Conservation (phyloP, 2,329 filamentous ascomycete genomes). For the Myotisia sp. region DNA sequence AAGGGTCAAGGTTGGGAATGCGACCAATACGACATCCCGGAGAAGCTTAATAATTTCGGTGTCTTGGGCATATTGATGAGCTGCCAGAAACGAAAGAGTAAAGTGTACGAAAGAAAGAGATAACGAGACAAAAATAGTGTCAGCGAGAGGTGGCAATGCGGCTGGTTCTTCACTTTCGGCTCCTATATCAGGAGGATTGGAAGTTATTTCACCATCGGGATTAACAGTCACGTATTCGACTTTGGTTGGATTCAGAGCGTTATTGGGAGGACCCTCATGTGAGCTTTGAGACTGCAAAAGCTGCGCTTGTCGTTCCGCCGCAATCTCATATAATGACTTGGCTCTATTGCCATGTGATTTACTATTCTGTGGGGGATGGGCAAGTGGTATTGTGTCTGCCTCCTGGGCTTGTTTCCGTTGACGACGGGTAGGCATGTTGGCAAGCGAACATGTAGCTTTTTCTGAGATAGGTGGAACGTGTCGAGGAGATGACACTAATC, state of each 20-base stretch:
- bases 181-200: background rate
- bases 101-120: conserved; percentile 32
- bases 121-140: conserved; percentile 30
- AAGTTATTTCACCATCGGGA: conserved; percentile 13
- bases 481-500: too few species aligned
- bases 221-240: conserved; percentile 20
- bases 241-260: conserved; percentile 4
- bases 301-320: conserved; percentile 29
- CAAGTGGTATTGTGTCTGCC: conserved; percentile 23
- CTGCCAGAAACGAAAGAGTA: conserved; percentile 32
- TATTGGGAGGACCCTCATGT: background rate
- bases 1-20: conserved; percentile 30
- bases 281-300: conserved; percentile 11
- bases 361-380: conserved; percentile 14
- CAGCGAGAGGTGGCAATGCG: conserved; percentile 25
- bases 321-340: conserved; percentile 33
- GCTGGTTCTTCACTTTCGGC: conserved; percentile 11
- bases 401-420: conserved; percentile 8
- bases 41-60: conserved; percentile 21
- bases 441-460: too few species aligned
- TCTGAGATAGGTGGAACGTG: too few species aligned
- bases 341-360: conserved; percentile 12
- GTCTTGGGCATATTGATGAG: conserved; percentile 33
- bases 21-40: conserved; percentile 24
- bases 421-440: conserved; percentile 1